These are phyloP conservation scores for Lolium rigidum DNA, from an alignment of 176 grass and related monocot genomes.

Conservation along the genomic window DNA sequence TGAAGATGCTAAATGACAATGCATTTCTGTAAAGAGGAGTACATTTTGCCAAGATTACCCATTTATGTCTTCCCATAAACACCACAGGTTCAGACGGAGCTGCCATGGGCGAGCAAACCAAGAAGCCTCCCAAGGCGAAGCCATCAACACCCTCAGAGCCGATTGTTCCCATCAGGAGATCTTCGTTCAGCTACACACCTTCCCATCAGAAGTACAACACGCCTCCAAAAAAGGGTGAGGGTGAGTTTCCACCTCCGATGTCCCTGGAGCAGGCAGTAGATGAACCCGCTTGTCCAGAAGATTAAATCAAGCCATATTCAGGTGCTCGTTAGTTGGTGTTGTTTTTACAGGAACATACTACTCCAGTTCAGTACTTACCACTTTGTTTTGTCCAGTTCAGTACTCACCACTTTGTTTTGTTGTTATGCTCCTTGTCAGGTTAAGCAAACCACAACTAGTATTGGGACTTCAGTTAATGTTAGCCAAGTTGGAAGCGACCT, in stretches of 20 bases:
- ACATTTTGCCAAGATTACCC: no score
- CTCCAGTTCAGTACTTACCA: no score
- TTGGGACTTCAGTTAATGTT: conserved; percentile 79
- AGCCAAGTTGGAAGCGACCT: conserved; percentile 85
- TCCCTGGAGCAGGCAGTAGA: conserved; percentile 81
- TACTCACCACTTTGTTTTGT: conserved; percentile 33
- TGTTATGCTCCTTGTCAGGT: conserved; percentile 60
- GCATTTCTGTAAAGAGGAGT: no score
- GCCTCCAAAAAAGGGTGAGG: conserved; percentile 86
- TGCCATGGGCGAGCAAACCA: conserved; percentile 50
- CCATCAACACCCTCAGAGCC: conserved; percentile 65
- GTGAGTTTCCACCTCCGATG: conserved; percentile 87
- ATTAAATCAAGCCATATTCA: no score
- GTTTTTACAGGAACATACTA: no score
- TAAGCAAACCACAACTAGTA: conserved; percentile 72
- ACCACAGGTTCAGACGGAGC: conserved; percentile 14
- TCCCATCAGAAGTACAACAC: conserved; percentile 76
- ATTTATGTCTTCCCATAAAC: no score
- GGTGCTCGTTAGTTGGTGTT: no score
- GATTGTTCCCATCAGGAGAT: conserved; percentile 76
- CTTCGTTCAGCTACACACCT: conserved; percentile 85
- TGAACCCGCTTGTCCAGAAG: no score
- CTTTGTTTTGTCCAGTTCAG: conserved; percentile 18
- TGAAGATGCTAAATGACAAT: no score
- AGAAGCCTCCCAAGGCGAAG: conserved; percentile 81